Base-by-base conservation (phyloP, 768 basidiomycete species). In the Termitomyces heimii region DNA sequence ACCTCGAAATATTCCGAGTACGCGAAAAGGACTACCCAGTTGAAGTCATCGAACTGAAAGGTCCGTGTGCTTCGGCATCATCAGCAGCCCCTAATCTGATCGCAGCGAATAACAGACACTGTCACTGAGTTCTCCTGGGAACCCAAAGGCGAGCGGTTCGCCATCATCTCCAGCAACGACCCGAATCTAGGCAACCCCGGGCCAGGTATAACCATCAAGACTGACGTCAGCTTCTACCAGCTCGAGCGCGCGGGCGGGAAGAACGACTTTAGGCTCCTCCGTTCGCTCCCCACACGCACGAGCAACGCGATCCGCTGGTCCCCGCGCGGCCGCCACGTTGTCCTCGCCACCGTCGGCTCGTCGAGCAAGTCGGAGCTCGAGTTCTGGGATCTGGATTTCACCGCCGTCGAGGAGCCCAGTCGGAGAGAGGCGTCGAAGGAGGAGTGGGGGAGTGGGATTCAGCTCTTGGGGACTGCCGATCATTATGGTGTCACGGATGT, bases 41-140 rank as follows among this genome's bases (percentile, higher is more conserved):
- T 35, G 95, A 99, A 71, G 94, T 97, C 39, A 86, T 98, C 53
- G 97, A 99, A 73, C 80, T 96, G 51, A 99, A 98, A 80, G 95
- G 94, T 94, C 58, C 28, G 51, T 52, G 2, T 43, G 34, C 48
- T 50, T 12, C 42, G 12, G 5, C 16, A 18, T 39, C 58, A 31
- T 53, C 35, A 39, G 18, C 37, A 20, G 29, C 32, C 29, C 20
- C 22, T 53, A 32, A 44, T 34, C 59, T 60, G 46, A 58, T 10
- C 43, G 31, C 42, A 31, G 18, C 53, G 57, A 3, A 6, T 42
- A 40, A 48, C 67, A 94, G 96, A 98, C 71, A 85, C 93, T 37
- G 96, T 96, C 39, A 87, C 86, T 53, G 94, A 96, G 65, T 98
- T 99, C 71, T 93, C 94, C 46, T 98, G 97, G 97, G 97, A 98